Base-by-base conservation (phyloP, 345 rosid genomes). In the Draba incana region DNA sequence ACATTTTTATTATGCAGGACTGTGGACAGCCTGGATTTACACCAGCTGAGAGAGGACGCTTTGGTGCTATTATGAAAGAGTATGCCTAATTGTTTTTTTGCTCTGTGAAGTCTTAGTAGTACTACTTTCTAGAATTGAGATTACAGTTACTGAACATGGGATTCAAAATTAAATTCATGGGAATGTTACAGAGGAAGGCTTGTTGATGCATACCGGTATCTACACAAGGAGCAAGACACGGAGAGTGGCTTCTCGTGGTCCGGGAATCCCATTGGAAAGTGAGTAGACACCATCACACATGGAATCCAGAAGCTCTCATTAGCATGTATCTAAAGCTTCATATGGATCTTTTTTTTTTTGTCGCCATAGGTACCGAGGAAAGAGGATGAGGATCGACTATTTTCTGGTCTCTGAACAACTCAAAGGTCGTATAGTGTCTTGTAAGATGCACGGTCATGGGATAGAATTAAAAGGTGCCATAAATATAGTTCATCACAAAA, bases 1-100 rank as follows among this genome's bases (percentile, higher is more conserved):
- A 14, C 35, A 11, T 23, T 49, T 35, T 49, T 55, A 47, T 65
- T 20, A 64, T 70, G 66, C 84, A 94, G 97, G 99, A 94, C 66
- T 81, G 84, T 1, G 97, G 99, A 52, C 97, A 91, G 75, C 99
- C 99, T 68, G 99, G 97, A 74, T 91, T 91, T 76, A 94, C 99
- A 50, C 75, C 85, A 79, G 65, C 87, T 56, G 99, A 94, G 85
- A 94, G 99, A 80, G 86, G 82, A 72, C 92, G 96, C 10, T 94
- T 94, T 68, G 86, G 95, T 75, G 55, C 75, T 74, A 76, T 79
- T 70, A 67, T 89, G 75, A 89, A 84, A 81, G 97, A 86, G 98
- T 93, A 75, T 10, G 87, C 69, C 8, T 62, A 50, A 59, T 69
- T 27, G 11, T 25, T 13, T 62, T 30, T 68, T 14, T 49, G 28